phyloP scores from a whole-genome alignment of 495 filamentous ascomycete genomes.

The Podospora sp. region DNA sequence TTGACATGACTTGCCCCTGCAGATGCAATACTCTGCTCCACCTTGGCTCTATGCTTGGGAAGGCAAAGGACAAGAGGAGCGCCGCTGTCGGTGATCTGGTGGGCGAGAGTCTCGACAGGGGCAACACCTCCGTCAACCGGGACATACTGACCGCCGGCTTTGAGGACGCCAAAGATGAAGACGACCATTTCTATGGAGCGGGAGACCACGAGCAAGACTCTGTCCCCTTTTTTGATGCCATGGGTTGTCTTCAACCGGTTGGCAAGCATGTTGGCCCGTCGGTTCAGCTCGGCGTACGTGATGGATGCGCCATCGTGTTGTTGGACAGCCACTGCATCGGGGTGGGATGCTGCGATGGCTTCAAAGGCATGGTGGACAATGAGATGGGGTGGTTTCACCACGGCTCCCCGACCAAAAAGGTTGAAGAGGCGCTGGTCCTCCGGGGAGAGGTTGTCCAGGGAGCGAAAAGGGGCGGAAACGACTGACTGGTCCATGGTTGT shows the following conservation, averaged over 20 bases:
- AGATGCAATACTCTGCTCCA: conserved; percentile 14
- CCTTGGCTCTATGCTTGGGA: conserved; percentile 22
- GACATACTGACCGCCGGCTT: conserved; percentile 55
- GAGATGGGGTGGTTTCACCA: conserved; percentile 26
- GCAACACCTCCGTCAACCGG: conserved; percentile 47
- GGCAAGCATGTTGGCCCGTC: conserved; percentile 36
- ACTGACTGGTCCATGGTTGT: not conserved
- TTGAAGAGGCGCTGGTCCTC: conserved; percentile 32
- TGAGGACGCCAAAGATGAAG: conserved; percentile 51
- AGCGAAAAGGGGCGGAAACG: conserved; percentile 23
- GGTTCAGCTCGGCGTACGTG: conserved; percentile 39
- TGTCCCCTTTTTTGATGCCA: conserved; percentile 32
- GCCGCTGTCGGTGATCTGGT: conserved; percentile 35
- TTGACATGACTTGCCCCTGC: not conserved
- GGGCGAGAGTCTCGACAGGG: conserved; percentile 34
- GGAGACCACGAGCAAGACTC: conserved; percentile 35
- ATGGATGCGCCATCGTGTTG: conserved; percentile 36
- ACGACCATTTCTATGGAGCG: conserved; percentile 45
- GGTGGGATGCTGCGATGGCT: conserved; percentile 29
- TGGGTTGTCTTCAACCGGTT: conserved; percentile 25
- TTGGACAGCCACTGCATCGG: conserved; percentile 32
- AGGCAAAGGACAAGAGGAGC: conserved; percentile 26
- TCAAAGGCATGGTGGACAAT: conserved; percentile 39
- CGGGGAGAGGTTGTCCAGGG: conserved; percentile 26
- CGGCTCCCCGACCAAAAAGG: conserved; percentile 32